Percentiles rank a stretch among this genome's conserved stretches.
These are phyloP conservation scores for Stentor coeruleus DNA, from an alignment of 73 alveolate genomes.

Conservation along the genomic window DNA sequence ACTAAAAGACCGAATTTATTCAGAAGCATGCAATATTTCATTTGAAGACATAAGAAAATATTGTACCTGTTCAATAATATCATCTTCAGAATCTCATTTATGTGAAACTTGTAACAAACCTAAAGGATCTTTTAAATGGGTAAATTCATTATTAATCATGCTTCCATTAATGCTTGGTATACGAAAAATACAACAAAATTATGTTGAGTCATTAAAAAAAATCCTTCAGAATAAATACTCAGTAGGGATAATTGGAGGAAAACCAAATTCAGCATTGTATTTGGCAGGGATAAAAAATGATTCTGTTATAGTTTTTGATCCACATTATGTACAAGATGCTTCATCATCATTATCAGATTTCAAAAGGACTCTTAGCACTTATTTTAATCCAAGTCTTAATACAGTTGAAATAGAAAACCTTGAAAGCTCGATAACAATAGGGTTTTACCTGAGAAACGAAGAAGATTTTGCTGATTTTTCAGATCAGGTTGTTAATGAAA, in stretches of 20 bases:
- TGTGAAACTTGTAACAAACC: background rate
- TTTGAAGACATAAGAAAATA: background rate
- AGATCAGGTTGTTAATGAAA: too few relatives aligned
- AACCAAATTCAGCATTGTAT: slow-evolving; percentile 77
- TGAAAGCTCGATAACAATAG: slow-evolving; percentile 2
- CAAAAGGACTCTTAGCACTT: background rate
- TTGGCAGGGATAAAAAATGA: slow-evolving; percentile 74
- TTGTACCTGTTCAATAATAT: background rate
- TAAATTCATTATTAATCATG: slow-evolving; percentile 28
- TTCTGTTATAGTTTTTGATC: slow-evolving; percentile 73
- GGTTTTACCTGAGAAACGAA: slow-evolving; percentile 13
- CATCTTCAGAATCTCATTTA: background rate
- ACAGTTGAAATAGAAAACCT: background rate
- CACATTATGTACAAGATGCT: slow-evolving; percentile 75
- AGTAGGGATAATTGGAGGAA: slow-evolving; percentile 93
- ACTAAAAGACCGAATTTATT: background rate
- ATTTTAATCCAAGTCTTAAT: too few relatives aligned
- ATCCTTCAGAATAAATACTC: slow-evolving; percentile 34
- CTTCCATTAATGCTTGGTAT: slow-evolving; percentile 62
- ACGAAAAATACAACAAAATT: slow-evolving; percentile 43
- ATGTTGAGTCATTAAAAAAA: slow-evolving; percentile 30
- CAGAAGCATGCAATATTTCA: background rate
- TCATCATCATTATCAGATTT: slow-evolving; percentile 22
- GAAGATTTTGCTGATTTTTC: background rate
- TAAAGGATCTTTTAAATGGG: background rate